Conservation (phyloP, 2,329 filamentous ascomycete species). For the Cercospora sojina region DNA sequence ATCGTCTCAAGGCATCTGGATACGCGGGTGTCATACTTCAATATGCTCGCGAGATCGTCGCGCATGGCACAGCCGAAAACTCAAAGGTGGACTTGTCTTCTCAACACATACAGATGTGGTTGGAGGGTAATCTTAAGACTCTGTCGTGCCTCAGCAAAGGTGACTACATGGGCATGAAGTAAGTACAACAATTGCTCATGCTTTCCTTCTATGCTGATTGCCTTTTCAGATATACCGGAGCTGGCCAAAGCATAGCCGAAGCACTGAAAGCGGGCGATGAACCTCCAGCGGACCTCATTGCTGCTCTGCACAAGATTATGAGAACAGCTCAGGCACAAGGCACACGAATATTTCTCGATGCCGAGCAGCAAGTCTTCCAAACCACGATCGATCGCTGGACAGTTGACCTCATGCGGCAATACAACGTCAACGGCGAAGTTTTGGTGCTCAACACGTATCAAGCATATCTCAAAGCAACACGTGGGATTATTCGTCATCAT, state of each 20-base stretch:
- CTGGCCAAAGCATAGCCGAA: conserved; percentile 19
- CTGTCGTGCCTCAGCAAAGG: conserved; percentile 53
- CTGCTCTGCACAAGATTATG: conserved; percentile 47
- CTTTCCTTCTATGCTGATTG: not conserved
- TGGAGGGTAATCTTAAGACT: conserved; percentile 54
- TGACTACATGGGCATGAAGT: conserved; percentile 56
- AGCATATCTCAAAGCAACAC: conserved; percentile 53
- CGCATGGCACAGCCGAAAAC: conserved; percentile 21
- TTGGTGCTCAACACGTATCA: conserved; percentile 55
- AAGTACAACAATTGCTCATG: not conserved
- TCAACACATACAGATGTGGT: conserved; percentile 45
- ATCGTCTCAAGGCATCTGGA: conserved; percentile 50
- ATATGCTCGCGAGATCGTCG: conserved; percentile 52
- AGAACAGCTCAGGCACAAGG: conserved; percentile 44
- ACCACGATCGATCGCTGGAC: conserved; percentile 54
- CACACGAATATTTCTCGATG: conserved; percentile 53
- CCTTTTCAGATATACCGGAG: conserved; percentile 3
- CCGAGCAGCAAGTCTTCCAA: conserved; percentile 56
- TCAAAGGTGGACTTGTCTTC: conserved; percentile 47
- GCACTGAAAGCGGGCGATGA: conserved; percentile 3
- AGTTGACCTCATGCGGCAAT: conserved; percentile 54
- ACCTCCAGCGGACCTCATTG: not conserved
- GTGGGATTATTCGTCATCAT: conserved; percentile 47
- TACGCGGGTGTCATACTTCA: conserved; percentile 55
- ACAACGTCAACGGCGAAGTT: conserved; percentile 47